A percentile compares a stretch with the other conserved stretches of the same genome.
Conservation (phyloP, 1,284 basidiomycete species). For the Cryptococcus deneoformans region DNA sequence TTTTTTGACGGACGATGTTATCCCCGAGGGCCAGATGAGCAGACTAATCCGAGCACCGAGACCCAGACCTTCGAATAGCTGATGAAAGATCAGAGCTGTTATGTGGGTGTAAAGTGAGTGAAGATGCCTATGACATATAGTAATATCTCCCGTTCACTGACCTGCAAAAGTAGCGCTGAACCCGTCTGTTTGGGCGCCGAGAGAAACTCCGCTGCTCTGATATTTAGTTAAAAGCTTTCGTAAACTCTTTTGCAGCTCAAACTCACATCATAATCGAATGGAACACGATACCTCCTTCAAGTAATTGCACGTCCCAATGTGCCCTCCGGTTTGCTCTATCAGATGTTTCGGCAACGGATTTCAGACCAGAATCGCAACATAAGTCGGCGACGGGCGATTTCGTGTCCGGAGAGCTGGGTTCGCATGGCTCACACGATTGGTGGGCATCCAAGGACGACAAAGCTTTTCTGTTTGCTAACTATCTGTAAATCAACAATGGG, state of each 20-base stretch:
- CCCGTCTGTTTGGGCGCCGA: conserved; percentile 48
- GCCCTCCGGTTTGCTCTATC: conserved; percentile 7
- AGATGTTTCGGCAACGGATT: background rate
- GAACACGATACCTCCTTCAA: conserved; percentile 51
- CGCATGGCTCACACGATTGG: background rate
- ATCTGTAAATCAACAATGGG: background rate
- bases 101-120: background rate
- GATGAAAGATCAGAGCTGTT: conserved; percentile 4
- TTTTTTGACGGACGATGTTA: conserved; percentile 11
- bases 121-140: too few relatives aligned
- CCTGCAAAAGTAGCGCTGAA: conserved; percentile 52
- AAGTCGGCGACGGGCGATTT: conserved; percentile 6
- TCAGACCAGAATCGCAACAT: conserved; percentile 7
- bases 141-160: background rate
- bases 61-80: conserved; percentile 31
- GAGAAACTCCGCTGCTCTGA: conserved; percentile 10
- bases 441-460: background rate
- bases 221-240: background rate
- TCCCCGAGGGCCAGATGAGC: conserved; percentile 9
- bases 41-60: conserved; percentile 27
- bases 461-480: background rate
- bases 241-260: background rate
- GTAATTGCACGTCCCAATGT: conserved; percentile 20
- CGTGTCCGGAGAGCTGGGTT: background rate
- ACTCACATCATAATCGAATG: conserved; percentile 47